phyloP scores from a whole-genome alignment of 768 basidiomycete species.

The Asterophora parasitica region DNA sequence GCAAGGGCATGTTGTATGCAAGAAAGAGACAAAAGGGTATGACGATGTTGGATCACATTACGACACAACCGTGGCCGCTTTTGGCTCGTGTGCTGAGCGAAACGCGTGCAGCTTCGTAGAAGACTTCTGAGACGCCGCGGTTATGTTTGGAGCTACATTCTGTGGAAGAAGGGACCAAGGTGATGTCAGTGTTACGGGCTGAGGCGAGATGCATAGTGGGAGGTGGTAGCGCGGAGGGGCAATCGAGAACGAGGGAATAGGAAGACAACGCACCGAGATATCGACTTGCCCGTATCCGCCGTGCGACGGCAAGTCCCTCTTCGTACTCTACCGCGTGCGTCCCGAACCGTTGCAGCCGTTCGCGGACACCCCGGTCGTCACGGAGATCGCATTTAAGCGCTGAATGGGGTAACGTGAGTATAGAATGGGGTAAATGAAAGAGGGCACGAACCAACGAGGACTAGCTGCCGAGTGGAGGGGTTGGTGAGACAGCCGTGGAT shows the following conservation, averaged over 20 bases:
- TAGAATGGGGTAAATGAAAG: constrained; percentile 1
- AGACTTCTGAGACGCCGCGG: constrained; percentile 89
- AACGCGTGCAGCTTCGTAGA: constrained; percentile 86
- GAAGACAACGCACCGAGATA: constrained; percentile 70
- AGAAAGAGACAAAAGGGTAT: not conserved
- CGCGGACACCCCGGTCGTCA: constrained; percentile 70
- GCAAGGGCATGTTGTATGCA: too few relatives aligned
- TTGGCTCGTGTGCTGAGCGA: constrained; percentile 73
- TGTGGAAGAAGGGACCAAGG: constrained; percentile 23
- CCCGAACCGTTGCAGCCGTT: constrained; percentile 67
- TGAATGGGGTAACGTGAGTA: constrained; percentile 22
- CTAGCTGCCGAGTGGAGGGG: constrained; percentile 44
- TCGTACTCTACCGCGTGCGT: constrained; percentile 84
- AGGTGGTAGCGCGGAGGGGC: too few relatives aligned
- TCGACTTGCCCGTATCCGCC: constrained; percentile 87
- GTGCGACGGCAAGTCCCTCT: constrained; percentile 81
- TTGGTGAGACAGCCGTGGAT: constrained; percentile 8
- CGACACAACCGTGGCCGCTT: constrained; percentile 52
- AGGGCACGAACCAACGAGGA: constrained; percentile 76
- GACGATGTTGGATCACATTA: constrained; percentile 42
- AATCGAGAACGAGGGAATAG: too few relatives aligned
- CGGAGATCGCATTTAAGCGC: constrained; percentile 95
- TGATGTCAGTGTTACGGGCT: not conserved
- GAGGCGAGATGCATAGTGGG: not conserved
- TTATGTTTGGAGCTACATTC: constrained; percentile 99